Base-by-base conservation (phyloP, 2,329 filamentous ascomycete species). In the Colletotrichum agaves region DNA sequence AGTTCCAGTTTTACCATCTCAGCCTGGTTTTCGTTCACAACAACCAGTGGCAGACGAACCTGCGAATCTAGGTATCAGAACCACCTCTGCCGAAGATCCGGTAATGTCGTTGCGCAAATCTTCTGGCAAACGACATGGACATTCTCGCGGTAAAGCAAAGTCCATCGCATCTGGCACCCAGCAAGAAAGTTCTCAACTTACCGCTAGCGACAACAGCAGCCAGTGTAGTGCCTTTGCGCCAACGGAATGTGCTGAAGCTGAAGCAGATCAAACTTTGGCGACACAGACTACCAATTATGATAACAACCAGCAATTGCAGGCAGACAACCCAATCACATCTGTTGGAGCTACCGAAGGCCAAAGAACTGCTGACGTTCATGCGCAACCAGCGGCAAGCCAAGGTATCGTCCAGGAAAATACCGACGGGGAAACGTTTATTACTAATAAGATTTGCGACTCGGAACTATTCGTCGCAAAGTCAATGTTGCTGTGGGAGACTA, bases 381-480 rank as follows among this genome's bases (percentile, higher is more conserved):
- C 35, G 13, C 35, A 37, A 37, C 11, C 35, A 37, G 35, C 35
- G 8, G 35, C 35, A 27, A 7, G 6, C 13, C 35, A 37, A 37
- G 11, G 10, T 15, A 15, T 12, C 12, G 11, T 37, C 35, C 27
- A 27, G 6, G 27, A 7, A 27, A 7, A 27, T 1, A 2, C 13
- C 35, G 7, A 12, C 11, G 35, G 4, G 5, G 11, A 15, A 37
- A 37, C 10, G 35, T 5, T 11, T 15, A 11, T 37, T 37, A 4
- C 35, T 11, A 11, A 11, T 2, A 7, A 37, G 35, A n/a, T 17
- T 17, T 17, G 52, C 6, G 52, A 58, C 10, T 52, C 41, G n/a
- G 59, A 44, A 13, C 19, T 67, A 3, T 67, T 67, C 27, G 43
- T 63, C 6, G 59, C 50, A 27, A 67, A 44, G 27, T 44, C 31